Conservation (phyloP, 768 basidiomycete genomes). For the Tricholoma matsutake region DNA sequence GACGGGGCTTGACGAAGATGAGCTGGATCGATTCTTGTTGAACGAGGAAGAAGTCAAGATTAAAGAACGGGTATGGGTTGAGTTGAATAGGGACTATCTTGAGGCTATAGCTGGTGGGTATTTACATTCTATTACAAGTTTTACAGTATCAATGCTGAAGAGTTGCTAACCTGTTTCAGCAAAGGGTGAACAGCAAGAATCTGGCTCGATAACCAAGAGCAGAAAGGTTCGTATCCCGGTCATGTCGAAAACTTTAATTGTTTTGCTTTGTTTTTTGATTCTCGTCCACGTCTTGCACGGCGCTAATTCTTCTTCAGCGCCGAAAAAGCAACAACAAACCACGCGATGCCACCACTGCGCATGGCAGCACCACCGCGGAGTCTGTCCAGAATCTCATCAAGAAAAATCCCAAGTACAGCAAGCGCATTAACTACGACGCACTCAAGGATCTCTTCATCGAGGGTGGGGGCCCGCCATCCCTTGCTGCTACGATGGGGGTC, state of each 20-base stretch:
- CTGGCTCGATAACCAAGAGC: slow-evolving; percentile 46
- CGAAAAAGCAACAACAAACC: slow-evolving; percentile 64
- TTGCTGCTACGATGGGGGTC: slow-evolving; percentile 26
- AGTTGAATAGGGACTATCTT: slow-evolving; percentile 87
- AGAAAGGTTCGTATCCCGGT: slow-evolving; percentile 72
- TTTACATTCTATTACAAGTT: neutral
- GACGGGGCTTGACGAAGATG: slow-evolving; percentile 83
- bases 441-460: slow-evolving; percentile 76
- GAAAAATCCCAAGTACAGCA: slow-evolving; percentile 86
- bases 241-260: slow-evolving; percentile 29
- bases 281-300: slow-evolving; percentile 7
- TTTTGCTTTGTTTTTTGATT: slow-evolving; percentile 16
- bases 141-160: neutral
- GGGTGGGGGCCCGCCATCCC: slow-evolving; percentile 28
- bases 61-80: slow-evolving; percentile 93
- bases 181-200: slow-evolving; percentile 58
- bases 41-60: slow-evolving; percentile 78
- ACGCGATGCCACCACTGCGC: slow-evolving; percentile 69
- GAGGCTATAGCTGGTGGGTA: slow-evolving; percentile 79
- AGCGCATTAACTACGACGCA: slow-evolving; percentile 91
- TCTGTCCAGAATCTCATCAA: slow-evolving; percentile 75
- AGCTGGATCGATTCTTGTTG: slow-evolving; percentile 78
- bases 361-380: slow-evolving; percentile 71
- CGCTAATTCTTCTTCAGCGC: slow-evolving; percentile 40
- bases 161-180: slow-evolving; percentile 56